A percentile compares a stretch with the other conserved stretches of the same genome.
These are phyloP conservation scores for Hypoxylon sp. DNA, from an alignment of 2,329 filamentous ascomycete genomes.

Conservation along the genomic window DNA sequence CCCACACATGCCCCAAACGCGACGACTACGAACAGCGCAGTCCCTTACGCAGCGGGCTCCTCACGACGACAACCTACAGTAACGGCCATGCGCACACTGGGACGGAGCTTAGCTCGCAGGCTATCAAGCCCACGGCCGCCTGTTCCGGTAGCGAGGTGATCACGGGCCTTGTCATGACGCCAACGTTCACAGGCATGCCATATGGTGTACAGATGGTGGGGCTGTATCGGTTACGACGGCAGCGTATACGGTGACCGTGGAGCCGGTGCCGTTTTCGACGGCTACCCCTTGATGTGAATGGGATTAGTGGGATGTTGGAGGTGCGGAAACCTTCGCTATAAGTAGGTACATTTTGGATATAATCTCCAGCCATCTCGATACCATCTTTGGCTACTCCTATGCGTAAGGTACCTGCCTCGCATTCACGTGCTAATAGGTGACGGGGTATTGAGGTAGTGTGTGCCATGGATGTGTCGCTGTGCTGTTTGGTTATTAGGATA, in stretches of 20 bases:
- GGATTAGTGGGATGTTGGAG: too few species aligned
- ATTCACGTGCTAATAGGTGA: too few species aligned
- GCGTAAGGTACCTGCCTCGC: too few species aligned
- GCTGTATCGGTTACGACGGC: background rate
- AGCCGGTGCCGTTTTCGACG: background rate
- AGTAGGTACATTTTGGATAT: too few species aligned
- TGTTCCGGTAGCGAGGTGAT: background rate
- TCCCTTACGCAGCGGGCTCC: background rate
- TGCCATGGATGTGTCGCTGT: background rate
- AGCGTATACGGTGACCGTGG: background rate
- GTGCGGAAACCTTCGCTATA: too few species aligned
- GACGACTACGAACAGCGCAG: background rate
- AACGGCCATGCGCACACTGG: conserved; percentile 11
- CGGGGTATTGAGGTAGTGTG: background rate
- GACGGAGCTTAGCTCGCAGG: conserved; percentile 5
- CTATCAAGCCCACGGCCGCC: too few species aligned
- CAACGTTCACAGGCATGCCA: background rate
- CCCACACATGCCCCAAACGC: background rate
- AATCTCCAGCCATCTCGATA: too few species aligned
- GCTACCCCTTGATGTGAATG: background rate
- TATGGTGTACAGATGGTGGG: background rate
- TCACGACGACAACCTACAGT: conserved; percentile 8
- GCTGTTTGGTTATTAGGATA: background rate
- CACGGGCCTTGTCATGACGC: background rate
- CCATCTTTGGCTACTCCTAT: too few species aligned